These are phyloP conservation scores for Avena sativa DNA, from an alignment of 176 grass and related monocot species.

Conservation along the genomic window DNA sequence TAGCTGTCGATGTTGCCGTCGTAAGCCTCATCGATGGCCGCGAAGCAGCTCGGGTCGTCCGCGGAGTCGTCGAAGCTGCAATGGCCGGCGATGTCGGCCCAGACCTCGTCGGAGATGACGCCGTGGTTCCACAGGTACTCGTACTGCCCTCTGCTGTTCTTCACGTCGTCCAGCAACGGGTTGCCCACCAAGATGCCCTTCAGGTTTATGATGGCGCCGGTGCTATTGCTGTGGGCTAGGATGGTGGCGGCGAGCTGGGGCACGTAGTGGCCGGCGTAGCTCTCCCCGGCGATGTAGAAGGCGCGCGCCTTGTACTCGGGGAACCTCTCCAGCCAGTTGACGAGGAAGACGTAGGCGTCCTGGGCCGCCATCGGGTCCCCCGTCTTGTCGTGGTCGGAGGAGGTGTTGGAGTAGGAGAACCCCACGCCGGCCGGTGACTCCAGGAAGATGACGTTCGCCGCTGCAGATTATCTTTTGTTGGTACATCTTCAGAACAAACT, in stretches of 20 bases:
- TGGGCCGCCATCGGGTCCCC: background rate
- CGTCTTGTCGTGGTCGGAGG: background rate
- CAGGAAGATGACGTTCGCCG: background rate
- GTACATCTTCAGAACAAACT: background rate
- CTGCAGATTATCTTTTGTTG: background rate
- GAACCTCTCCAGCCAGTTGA: background rate
- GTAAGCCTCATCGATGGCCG: background rate
- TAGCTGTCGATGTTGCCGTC: background rate
- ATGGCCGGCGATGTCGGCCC: background rate
- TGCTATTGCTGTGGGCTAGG: background rate
- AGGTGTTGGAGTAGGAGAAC: background rate
- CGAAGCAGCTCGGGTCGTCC: background rate
- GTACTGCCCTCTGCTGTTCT: background rate
- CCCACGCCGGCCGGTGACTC: background rate
- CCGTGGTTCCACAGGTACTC: background rate
- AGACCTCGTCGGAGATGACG: background rate
- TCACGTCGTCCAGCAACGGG: background rate
- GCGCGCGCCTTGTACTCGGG: background rate
- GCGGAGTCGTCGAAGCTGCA: background rate
- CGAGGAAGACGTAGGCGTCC: background rate
- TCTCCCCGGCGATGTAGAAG: slow-evolving; percentile 77
- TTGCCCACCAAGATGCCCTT: background rate
- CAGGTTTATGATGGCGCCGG: background rate
- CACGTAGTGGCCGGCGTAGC: slow-evolving; percentile 87
- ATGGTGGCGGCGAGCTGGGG: slow-evolving; percentile 61